Evolutionary conservation across 2,329 filamentous ascomycete genomes (phyloP).

Genomic region (Trichoderma breve): DNA sequence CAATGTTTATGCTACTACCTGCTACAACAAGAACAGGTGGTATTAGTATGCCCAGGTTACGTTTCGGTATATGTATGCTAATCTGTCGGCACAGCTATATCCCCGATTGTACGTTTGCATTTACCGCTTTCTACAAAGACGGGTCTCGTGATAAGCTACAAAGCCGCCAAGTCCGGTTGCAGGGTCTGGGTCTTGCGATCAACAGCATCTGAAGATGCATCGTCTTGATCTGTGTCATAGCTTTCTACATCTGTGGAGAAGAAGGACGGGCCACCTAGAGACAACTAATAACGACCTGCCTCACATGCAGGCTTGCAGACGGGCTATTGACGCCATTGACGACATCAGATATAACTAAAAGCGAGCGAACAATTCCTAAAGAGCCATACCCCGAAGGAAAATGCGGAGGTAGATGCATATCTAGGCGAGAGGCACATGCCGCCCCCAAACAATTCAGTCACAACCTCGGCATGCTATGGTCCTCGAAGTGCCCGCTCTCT

Average conservation of each 20-base stretch:
- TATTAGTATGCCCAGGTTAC: background rate
- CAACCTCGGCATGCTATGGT: background rate
- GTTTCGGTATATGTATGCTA: background rate
- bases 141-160: background rate
- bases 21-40: background rate
- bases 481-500: background rate
- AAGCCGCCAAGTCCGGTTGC: too few species aligned
- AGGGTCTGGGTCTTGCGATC: background rate
- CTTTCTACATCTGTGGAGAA: constrained; percentile 4
- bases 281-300: background rate
- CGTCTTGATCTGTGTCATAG: constrained; percentile 8
- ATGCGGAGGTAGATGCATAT: background rate
- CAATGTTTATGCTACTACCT: background rate
- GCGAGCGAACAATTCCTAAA: background rate
- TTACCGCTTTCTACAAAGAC: background rate
- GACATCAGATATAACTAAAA: background rate
- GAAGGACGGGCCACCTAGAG: background rate
- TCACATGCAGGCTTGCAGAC: background rate
- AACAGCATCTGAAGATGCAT: constrained; percentile 5
- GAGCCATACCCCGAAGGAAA: background rate
- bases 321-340: constrained; percentile 7
- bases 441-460: background rate
- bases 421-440: background rate
- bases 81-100: background rate
- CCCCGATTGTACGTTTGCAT: background rate